phyloP scores from a whole-genome alignment of 148 eudicot species.

The Spergularia bocconei region DNA sequence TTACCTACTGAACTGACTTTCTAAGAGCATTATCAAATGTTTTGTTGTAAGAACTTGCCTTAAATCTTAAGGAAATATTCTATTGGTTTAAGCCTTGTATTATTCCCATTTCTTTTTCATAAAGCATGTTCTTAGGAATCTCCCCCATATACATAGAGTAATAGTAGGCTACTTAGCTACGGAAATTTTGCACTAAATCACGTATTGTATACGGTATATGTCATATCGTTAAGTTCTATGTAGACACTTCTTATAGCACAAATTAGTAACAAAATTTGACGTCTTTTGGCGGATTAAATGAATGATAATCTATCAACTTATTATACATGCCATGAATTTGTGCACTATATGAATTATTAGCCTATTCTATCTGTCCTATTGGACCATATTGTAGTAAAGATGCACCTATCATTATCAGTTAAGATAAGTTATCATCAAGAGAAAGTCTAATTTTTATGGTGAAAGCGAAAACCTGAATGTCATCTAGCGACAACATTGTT shows the following conservation, averaged over 20 bases:
- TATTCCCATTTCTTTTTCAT: constrained; percentile 19
- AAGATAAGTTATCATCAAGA: constrained; percentile 22
- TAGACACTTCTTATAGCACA: too few relatives aligned
- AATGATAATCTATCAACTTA: neutral
- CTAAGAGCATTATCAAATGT: neutral
- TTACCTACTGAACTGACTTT: constrained; percentile 30
- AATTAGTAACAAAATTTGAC: neutral
- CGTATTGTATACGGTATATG: too few relatives aligned
- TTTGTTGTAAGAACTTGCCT: neutral
- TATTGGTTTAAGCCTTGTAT: constrained; percentile 5
- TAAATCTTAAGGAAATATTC: neutral
- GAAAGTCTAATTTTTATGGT: constrained; percentile 12
- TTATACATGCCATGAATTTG: neutral
- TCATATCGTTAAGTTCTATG: too few relatives aligned
- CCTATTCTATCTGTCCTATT: neutral
- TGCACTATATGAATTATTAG: neutral
- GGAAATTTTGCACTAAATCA: constrained; percentile 7
- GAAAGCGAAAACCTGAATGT: neutral
- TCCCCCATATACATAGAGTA: neutral
- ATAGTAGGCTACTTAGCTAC: too few relatives aligned
- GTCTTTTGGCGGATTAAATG: neutral
- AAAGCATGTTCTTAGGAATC: constrained; percentile 19
- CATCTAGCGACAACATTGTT: too few relatives aligned
- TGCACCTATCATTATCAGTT: constrained; percentile 19
- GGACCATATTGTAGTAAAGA: constrained; percentile 9